Percentiles rank a stretch among this genome's conserved stretches.
These are phyloP conservation scores for Coemansia sp. DNA, from an alignment of 192 early-diverging fungal species.

Conservation along the genomic window DNA sequence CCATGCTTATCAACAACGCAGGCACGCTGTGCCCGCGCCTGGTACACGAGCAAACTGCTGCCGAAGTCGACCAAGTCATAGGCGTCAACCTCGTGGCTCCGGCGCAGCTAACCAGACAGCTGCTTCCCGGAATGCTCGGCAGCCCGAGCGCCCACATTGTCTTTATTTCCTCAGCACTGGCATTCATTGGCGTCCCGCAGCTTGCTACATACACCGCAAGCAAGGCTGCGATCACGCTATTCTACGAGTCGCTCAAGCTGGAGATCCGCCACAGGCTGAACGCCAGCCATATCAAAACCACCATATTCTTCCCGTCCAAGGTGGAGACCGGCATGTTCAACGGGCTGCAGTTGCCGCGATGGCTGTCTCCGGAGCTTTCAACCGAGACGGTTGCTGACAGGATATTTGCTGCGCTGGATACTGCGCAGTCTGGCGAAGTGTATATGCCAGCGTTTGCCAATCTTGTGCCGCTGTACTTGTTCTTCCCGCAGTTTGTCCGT, in stretches of 20 bases:
- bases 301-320: slow-evolving; percentile 66
- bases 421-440: slow-evolving; percentile 50
- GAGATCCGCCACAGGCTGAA: slow-evolving; percentile 63
- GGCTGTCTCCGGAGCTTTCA: slow-evolving; percentile 62
- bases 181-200: slow-evolving; percentile 51
- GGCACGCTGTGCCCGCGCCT: slow-evolving; percentile 64
- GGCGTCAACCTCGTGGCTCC: slow-evolving; percentile 71
- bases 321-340: slow-evolving; percentile 74
- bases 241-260: slow-evolving; percentile 74
- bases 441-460: slow-evolving; percentile 30
- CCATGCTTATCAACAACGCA: slow-evolving; percentile 81
- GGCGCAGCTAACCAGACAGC: slow-evolving; percentile 63
- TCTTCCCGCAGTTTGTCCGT: slow-evolving; percentile 14
- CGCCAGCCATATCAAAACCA: slow-evolving; percentile 57
- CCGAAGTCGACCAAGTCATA: slow-evolving; percentile 60
- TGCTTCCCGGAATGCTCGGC: slow-evolving; percentile 70
- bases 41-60: slow-evolving; percentile 57
- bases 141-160: slow-evolving; percentile 74
- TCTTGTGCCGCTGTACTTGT: slow-evolving; percentile 25
- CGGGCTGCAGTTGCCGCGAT: slow-evolving; percentile 58
- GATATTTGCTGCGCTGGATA: slow-evolving; percentile 61
- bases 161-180: slow-evolving; percentile 30
- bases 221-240: slow-evolving; percentile 68
- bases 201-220: slow-evolving; percentile 75
- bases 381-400: slow-evolving; percentile 55